These are phyloP conservation scores for Psidium friedrichsthalianum DNA, from an alignment of 345 rosid species.

Conservation along the genomic window DNA sequence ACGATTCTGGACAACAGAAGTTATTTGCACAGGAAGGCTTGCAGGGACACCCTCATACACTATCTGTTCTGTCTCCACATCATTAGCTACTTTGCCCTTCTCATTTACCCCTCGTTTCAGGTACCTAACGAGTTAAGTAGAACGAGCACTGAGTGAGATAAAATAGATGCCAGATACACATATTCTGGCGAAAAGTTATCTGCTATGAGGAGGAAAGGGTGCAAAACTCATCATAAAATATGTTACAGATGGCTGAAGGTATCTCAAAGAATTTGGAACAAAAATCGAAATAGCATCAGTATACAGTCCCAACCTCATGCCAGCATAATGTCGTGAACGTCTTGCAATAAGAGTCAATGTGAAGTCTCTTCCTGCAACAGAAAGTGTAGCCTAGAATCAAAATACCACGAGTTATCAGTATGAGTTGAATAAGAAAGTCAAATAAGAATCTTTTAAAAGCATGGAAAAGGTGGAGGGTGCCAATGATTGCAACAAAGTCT, in stretches of 20 bases:
- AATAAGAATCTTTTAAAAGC: neutral
- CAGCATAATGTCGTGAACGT: constrained; percentile 97
- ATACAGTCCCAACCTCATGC: constrained; percentile 58
- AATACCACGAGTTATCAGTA: constrained; percentile 4
- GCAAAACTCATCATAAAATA: neutral
- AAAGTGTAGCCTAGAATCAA: constrained; percentile 52
- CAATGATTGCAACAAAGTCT: neutral
- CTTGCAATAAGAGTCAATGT: constrained; percentile 88
- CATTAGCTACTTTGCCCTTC: constrained; percentile 92
- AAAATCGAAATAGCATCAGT: neutral
- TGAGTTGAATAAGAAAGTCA: constrained; percentile 1
- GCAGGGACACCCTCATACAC: constrained; percentile 68
- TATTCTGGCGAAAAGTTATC: neutral
- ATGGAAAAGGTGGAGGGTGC: neutral
- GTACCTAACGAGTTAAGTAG: constrained; percentile 42
- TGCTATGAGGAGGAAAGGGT: neutral
- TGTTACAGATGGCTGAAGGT: neutral
- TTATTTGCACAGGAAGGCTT: constrained; percentile 64
- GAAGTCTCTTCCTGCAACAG: constrained; percentile 68
- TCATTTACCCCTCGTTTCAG: constrained; percentile 97
- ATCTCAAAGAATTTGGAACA: neutral
- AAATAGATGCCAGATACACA: neutral
- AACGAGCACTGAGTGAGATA: neutral
- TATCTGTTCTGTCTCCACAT: constrained; percentile 98
- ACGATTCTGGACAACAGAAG: constrained; percentile 93